These are phyloP conservation scores for Astragalus membranaceus DNA, from an alignment of 306 rosid genomes.

Conservation along the genomic window DNA sequence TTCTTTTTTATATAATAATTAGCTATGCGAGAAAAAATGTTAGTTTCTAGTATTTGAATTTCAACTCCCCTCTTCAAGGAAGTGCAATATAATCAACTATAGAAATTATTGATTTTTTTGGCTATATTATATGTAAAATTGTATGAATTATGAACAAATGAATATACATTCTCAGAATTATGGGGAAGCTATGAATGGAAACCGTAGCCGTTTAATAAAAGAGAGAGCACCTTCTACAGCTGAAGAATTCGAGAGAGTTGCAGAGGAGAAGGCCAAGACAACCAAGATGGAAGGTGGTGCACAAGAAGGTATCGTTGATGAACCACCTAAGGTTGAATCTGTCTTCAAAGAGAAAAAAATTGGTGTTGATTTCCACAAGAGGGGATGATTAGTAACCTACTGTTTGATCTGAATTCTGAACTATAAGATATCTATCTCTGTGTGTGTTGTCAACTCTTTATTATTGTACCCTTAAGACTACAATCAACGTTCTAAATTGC, in stretches of 20 bases:
- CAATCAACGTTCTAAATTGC: too few species aligned
- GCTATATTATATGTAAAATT: too few species aligned
- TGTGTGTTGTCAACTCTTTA: neutral
- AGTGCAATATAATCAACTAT: too few species aligned
- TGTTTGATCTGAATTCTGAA: neutral
- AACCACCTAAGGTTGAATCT: constrained; percentile 12
- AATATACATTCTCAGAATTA: constrained; percentile 8
- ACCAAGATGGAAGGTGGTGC: neutral
- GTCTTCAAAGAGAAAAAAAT: neutral
- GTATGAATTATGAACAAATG: too few species aligned
- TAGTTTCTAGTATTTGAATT: neutral
- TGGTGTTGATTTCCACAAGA: neutral
- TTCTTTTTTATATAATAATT: too few species aligned
- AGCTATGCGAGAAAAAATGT: neutral
- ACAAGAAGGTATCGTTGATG: constrained; percentile 1
- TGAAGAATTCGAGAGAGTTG: constrained; percentile 41
- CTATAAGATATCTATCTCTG: neutral
- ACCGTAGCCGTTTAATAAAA: constrained; percentile 19
- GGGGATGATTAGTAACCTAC: neutral
- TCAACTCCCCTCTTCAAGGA: too few species aligned
- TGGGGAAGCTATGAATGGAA: constrained; percentile 20
- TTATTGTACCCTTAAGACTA: neutral
- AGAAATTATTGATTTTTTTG: too few species aligned
- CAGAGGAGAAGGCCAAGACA: constrained; percentile 27
- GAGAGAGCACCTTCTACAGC: constrained; percentile 40